Evolutionary conservation across 768 basidiomycete genomes (phyloP), one percentile per base, ranked within the genome.

Genomic region (Glaciozyma antarctica): DNA sequence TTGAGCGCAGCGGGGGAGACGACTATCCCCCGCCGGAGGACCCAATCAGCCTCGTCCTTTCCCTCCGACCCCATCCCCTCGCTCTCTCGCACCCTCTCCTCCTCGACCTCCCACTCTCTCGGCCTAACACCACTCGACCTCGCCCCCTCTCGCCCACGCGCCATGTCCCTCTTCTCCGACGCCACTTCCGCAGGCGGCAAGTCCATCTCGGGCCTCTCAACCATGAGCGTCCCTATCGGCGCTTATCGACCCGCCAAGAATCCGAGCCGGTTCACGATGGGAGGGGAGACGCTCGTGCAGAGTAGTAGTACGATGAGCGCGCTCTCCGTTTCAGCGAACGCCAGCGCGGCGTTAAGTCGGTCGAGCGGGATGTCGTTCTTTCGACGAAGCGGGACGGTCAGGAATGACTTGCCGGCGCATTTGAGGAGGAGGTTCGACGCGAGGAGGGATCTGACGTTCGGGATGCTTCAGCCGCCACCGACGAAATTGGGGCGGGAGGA

Each of bases 401-500:
- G 47, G n/a, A 21, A 9, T 8, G n/a, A 48, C 19, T 21, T 41
- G 13, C 38, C 38, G 38, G 7, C 38, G 8, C 21, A n/a, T 22
- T 41, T 52, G 16, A 28, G 41, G 10, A 45, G 51, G 41, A 52
- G 41, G 0, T 63, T 69, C 58, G 61, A 55, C 49, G 55, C 68
- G 24, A 24, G 48, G 2, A 45, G 32, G 22, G 68, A 65, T 21
- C 61, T 69, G 38, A n/a, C 56, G 15, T 69, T 58, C 53, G 67
- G 64, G 49, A 56, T 62, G 48, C 49, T 61, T 7, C 64, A 65
- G 45, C 59, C 60, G 2, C 62, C 68, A 8, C 63, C 68, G 7
- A 64, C 59, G 17, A 72, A 68, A 34, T 64, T 72, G 2, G 32
- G 56, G 6, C 57, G 44, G 26, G 68, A 70, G 21, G 65, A 72